Evolutionary conservation across 805 yeast genomes (phyloP), one percentile per base, ranked within the genome.

Genomic region (Suhomyces sp.): DNA sequence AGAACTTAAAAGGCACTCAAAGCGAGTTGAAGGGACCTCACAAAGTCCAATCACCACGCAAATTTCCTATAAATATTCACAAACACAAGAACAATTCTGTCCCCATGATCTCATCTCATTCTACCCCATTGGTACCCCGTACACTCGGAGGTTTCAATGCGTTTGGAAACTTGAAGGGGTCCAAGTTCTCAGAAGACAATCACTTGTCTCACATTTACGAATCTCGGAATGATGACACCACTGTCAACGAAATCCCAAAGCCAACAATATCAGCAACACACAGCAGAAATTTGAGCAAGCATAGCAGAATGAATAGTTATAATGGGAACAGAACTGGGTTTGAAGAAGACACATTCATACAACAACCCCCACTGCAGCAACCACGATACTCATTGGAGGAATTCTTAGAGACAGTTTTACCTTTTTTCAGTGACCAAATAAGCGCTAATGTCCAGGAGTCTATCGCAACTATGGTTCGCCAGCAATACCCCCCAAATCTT

Each of bases 81-180:
- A 10, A 29, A 26, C 7, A 15, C 8, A 9, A 16, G 19, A 26
- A 26, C 20, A 35, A 28, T 12, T 32, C 38, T 12, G 25, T 40
- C 3, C 33, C 45, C 8, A 26, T 42, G 35, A 40, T 51, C 16
- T 50, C 56, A 20, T 52, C 58, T 3, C 60, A 56, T 32, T 54
- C 60, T 2, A 56, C 61, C 1, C 61, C 61, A 2, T 36, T 52
- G 20, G 31, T 28, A 12, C 22, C 19, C 16, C 28, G 28, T 15
- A 28, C 25, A 19, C 15, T 13, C 13, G 14, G 11, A 13, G 23
- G 16, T 8, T 13, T 15, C 16, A 15, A 19, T 10, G 19, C 25
- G n/a, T 5, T 23, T 11, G 16, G 25, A 8, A 25, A 6, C 18
- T 20, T 27, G 20, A 37, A 31, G n/a, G 37, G 41, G 44, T 16